Base-by-base conservation (phyloP, 306 rosid species). In the Casuarina cunninghamiana region DNA sequence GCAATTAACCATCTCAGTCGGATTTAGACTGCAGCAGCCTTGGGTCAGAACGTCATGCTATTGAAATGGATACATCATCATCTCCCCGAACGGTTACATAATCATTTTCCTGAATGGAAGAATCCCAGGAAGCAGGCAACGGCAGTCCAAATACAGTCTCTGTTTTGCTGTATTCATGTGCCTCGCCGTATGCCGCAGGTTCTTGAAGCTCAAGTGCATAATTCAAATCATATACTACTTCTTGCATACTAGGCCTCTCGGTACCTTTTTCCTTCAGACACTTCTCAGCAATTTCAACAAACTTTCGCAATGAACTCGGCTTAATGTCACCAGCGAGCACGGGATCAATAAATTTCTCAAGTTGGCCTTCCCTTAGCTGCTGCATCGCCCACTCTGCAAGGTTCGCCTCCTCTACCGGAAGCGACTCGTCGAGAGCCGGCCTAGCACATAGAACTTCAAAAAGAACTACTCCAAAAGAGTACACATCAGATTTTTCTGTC, bases 401-500 rank as follows among this genome's bases (percentile, higher is more conserved):
- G 84, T 80, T 84, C 67, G 53, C 75, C 42, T 86, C 83, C 8
- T 86, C 88, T 48, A 11, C 4, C 78, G 76, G 12, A 83, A 79
- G 77, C 65, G 83, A 0, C 32, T 32, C 0, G 0, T 82, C 83
- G n/a, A 89, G 72, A 3, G 89, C 87, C 3, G 89, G 82, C 83
- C 92, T 86, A 17, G 83, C 86, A 71, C 92, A 86, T 45, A 86
- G 72, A 26, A 83, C 88, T 77, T 89, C 92, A 0, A 86, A 77
- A 68, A 89, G 86, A 53, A 89, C 90, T 11, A 89, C 90, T 2
- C 92, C 90, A 13, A 89, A 86, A 35, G 90, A 84, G 68, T 86
- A 89, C 0, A 86, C 90, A 77, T 89, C 90, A 68, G 88, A 89
- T 83, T 89, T 89, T 42, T 86, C 89, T 3, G 90, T 84, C 11